Base-by-base conservation (phyloP, 2,329 filamentous ascomycete species). In the Trichoderma koningiopsis region DNA sequence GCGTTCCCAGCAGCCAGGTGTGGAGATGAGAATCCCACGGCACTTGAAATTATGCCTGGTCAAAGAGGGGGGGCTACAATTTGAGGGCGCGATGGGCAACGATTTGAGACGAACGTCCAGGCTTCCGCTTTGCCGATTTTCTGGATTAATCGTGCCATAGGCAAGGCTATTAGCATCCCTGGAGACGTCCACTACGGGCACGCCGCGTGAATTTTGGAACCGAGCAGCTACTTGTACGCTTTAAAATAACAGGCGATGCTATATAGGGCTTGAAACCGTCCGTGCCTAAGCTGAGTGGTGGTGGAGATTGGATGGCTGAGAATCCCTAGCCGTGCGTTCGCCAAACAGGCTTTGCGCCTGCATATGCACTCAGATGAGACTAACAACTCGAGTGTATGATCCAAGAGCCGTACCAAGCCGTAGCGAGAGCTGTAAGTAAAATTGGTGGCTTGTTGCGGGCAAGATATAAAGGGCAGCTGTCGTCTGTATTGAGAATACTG, bases 1-100 rank as follows among this genome's bases (percentile, higher is more conserved):
- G 31, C 33, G 35, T 49, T 64, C 31, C 61, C 61, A 49, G 37
- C 47, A 53, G 47, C 47, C 61, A n/a, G 31, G 16, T 64, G 61
- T 49, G 61, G 61, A 22, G 61, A 43, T n/a, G 19, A n/a, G n/a
- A 49, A 40, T 49, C 40, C 58, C 37, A n/a, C 37, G 58, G 58
- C 58, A n/a, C 27, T 61, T 40, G 37, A 49, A 61, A 47, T 60
- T 22, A 13, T 27, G 37, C 31, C 58, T 47, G 16, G 35, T 47
- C 16, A 40, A 40, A 47, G 57, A 40, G 37, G 31, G 40, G 58
- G 57, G 27, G 43, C 19, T 11, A 5, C 2, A 37, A 19, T 35
- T 24, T 24, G 27, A 29, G 58, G 24, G 22, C 16, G 27, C 24
- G 16, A 27, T 31, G 37, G 37, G 16, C 5, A 47, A n/a, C 24